Percentiles rank a stretch among this genome's conserved stretches.
Evolutionary conservation across 1,284 basidiomycete species (phyloP).

Genomic region (Tylopilus sp.): DNA sequence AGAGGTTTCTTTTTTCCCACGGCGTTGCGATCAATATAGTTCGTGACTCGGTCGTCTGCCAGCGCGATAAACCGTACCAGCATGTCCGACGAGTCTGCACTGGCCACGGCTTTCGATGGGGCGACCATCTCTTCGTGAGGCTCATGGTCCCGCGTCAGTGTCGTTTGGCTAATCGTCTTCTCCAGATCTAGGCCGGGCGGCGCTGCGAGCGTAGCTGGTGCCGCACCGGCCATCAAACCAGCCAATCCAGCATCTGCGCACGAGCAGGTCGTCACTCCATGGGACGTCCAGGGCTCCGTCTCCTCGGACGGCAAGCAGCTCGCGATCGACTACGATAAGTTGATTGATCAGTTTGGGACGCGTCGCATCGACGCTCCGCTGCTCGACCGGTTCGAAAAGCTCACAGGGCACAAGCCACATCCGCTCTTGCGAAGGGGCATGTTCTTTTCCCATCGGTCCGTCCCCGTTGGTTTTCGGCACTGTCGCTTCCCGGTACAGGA

Average conservation of each 20-base stretch:
- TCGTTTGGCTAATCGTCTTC: background rate
- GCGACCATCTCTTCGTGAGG: slow-evolving; percentile 23
- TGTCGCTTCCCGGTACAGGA: background rate
- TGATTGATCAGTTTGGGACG: slow-evolving; percentile 93
- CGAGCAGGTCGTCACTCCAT: slow-evolving; percentile 93
- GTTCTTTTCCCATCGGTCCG: slow-evolving; percentile 97
- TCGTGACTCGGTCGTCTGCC: slow-evolving; percentile 5
- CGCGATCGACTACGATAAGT: slow-evolving; percentile 95
- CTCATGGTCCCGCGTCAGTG: background rate
- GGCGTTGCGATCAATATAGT: background rate
- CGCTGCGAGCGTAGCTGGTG: background rate
- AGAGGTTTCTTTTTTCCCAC: background rate
- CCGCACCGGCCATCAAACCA: slow-evolving; percentile 33
- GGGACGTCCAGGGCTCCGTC: slow-evolving; percentile 95
- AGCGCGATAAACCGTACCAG: background rate
- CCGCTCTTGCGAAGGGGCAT: slow-evolving; percentile 86
- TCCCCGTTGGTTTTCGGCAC: slow-evolving; percentile 5
- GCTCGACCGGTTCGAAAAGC: slow-evolving; percentile 84
- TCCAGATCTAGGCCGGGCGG: slow-evolving; percentile 14
- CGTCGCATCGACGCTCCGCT: slow-evolving; percentile 74
- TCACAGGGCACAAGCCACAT: slow-evolving; percentile 93
- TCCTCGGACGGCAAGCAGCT: slow-evolving; percentile 85
- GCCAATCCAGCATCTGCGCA: slow-evolving; percentile 33
- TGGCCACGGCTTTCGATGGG: slow-evolving; percentile 15
- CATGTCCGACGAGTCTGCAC: slow-evolving; percentile 16